Base-by-base conservation (phyloP, 2,329 filamentous ascomycete genomes). In the Cytospora chrysosperma region DNA sequence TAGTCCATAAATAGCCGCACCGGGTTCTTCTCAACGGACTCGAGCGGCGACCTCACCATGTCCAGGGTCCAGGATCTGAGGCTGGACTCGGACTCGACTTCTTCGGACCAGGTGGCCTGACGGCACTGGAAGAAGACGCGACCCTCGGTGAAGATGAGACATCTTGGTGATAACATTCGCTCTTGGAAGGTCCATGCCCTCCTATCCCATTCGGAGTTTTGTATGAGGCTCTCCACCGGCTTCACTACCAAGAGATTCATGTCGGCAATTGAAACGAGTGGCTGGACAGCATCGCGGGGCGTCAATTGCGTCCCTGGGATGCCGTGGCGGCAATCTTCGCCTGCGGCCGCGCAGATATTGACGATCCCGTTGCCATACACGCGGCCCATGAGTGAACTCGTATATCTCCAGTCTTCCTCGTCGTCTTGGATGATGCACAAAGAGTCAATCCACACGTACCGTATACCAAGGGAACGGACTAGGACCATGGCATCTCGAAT, bases 71-170 rank as follows among this genome's bases (percentile, higher is more conserved):
- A 51, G 15, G 56, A 59, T n/a, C 13, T 34, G 24, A 21, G 27
- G 17, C 49, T n/a, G 17, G 56, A 59, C 28, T 59, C 43, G 12
- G 56, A 51, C 5, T 59, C 43, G 27, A 59, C 47, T n/a, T 59
- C 56, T 26, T 59, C 56, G 34, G 56, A 59, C 56, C 56, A 59
- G 9, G 47, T 59, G 10, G 47, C 24, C n/a, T 27, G 56, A 12
- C 30, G 47, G 28, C 21, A 59, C 9, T 59, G 56, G 30, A 52
- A 59, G 28, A 59, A 59, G 43, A 59, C 56, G n/a, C 56, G 47
- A 5, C 52, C 21, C 17, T 27, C 21, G 13, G 34, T 32, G 19
- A 59, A 59, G 5, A 59, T 51, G 3, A 51, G 50, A 49, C 56
- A 30, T 8, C 56, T 52, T 13, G 27, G 27, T 12, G 56, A 30